Percentiles rank a stretch among this genome's conserved stretches.
These are phyloP conservation scores for Lignosus rhinocerotis DNA, from an alignment of 1,284 basidiomycete species.

Conservation along the genomic window DNA sequence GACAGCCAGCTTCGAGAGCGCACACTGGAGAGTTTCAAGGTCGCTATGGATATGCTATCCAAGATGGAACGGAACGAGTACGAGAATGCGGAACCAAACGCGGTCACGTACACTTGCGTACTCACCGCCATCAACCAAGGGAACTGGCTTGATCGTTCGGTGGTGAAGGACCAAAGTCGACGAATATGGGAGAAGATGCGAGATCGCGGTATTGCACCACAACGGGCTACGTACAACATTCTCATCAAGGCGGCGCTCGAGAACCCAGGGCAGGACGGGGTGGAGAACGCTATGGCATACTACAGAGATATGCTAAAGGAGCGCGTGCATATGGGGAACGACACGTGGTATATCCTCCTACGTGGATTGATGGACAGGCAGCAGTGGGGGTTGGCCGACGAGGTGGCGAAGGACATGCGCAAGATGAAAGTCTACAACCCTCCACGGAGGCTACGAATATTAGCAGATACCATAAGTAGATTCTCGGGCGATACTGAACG, in stretches of 20 bases:
- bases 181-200: constrained; percentile 65
- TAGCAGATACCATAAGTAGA: constrained; percentile 41
- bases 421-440: constrained; percentile 13
- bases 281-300: constrained; percentile 57
- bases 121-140: constrained; percentile 61
- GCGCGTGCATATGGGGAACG: constrained; percentile 51
- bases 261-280: constrained; percentile 46
- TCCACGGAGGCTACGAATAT: constrained; percentile 36
- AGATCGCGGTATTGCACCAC: constrained; percentile 50
- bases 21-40: constrained; percentile 51
- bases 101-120: constrained; percentile 73
- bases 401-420: constrained; percentile 62
- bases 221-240: constrained; percentile 70
- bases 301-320: constrained; percentile 65
- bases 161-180: constrained; percentile 46
- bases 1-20: constrained; percentile 64
- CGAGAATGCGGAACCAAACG: constrained; percentile 57
- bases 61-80: constrained; percentile 66
- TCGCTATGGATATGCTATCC: constrained; percentile 65
- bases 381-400: constrained; percentile 59
- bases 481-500: constrained; percentile 30
- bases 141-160: constrained; percentile 42
- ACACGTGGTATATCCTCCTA: constrained; percentile 78
- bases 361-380: constrained; percentile 54
- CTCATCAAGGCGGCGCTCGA: constrained; percentile 66